Evolutionary conservation across 2,329 filamentous ascomycete species (phyloP).

Genomic region (Hypoxylon sp.): DNA sequence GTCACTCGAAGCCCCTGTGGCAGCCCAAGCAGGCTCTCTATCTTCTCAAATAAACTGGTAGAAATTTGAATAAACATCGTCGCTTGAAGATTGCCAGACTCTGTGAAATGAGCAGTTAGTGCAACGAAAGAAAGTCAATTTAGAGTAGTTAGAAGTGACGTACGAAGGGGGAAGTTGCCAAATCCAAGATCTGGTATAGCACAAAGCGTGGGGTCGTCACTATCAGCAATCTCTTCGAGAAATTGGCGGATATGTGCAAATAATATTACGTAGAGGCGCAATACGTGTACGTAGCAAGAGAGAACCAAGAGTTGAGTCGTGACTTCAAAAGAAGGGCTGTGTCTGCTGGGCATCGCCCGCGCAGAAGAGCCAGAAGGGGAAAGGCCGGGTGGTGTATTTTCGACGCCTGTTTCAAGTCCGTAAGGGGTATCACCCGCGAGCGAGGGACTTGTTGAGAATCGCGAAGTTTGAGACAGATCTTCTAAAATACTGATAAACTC

Average conservation of each 20-base stretch:
- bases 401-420: neutral
- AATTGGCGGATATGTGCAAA: constrained; percentile 15
- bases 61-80: constrained; percentile 18
- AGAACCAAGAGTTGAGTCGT: constrained; percentile 15
- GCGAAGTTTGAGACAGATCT: neutral
- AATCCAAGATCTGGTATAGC: constrained; percentile 14
- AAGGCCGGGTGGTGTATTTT: neutral
- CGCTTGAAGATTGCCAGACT: constrained; percentile 17
- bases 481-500: constrained; percentile 9
- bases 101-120: too few relatives aligned
- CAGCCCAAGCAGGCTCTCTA: constrained; percentile 18
- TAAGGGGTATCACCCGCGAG: neutral
- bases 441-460: neutral
- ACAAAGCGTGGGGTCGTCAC: constrained; percentile 7
- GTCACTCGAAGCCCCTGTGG: constrained; percentile 5
- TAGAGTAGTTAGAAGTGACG: neutral
- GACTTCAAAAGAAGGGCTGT: too few relatives aligned
- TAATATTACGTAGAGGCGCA: constrained; percentile 6
- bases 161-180: constrained; percentile 13
- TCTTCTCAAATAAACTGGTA: constrained; percentile 18
- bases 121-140: too few relatives aligned
- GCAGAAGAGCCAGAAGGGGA: neutral
- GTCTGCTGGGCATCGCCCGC: neutral
- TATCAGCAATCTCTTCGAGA: constrained; percentile 8
- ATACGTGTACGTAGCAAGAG: constrained; percentile 17